phyloP scores from a whole-genome alignment of 768 basidiomycete genomes.

The Tricholoma bakamatsutake region DNA sequence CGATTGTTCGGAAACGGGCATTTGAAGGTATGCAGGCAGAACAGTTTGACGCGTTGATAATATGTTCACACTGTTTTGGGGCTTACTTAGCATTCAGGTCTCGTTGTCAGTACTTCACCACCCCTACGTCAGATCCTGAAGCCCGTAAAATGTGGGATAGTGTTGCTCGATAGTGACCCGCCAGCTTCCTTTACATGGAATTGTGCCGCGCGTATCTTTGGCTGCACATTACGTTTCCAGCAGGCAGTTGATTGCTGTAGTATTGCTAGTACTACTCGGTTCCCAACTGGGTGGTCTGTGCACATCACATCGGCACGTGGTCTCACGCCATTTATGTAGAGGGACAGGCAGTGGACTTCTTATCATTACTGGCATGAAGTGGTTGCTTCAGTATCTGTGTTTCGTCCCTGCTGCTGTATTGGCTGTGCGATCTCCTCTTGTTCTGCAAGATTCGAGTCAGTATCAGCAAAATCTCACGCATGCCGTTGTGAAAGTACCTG shows the following conservation, averaged over 20 bases:
- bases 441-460: background rate
- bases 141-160: conserved; percentile 50
- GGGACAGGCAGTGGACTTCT: background rate
- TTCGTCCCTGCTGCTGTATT: background rate
- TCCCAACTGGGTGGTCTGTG: background rate
- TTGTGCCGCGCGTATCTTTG: background rate
- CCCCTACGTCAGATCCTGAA: conserved; percentile 55
- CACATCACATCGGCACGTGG: background rate
- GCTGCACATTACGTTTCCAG: background rate
- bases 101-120: conserved; percentile 75
- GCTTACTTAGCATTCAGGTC: conserved; percentile 57
- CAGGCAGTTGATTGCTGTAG: background rate
- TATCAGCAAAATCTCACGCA: background rate
- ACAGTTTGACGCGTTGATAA: background rate
- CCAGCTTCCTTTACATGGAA: background rate
- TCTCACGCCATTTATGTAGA: background rate
- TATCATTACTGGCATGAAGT: background rate
- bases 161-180: conserved; percentile 14
- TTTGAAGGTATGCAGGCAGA: conserved; percentile 50
- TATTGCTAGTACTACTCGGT: background rate
- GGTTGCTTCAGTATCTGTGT: background rate
- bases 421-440: background rate
- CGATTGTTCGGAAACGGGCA: conserved; percentile 63
- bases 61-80: background rate
- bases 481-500: conserved; percentile 35